Conservation (phyloP, 2,329 filamentous ascomycete genomes). For the Xylariaceae sp. region DNA sequence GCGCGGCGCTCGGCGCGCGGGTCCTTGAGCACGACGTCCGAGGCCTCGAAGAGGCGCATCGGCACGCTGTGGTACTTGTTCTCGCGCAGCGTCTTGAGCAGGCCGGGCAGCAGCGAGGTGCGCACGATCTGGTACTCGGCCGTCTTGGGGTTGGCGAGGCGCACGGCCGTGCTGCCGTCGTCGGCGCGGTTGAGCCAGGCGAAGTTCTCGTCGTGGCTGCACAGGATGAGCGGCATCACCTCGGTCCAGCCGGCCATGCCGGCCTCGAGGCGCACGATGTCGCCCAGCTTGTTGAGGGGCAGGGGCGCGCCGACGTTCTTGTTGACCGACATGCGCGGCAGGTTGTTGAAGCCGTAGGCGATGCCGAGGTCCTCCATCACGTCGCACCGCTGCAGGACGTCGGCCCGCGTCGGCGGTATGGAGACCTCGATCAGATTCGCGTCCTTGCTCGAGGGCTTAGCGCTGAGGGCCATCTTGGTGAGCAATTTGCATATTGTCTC, state of each 20-base stretch:
- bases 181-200: constrained; percentile 77
- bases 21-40: constrained; percentile 84
- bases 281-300: constrained; percentile 86
- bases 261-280: constrained; percentile 82
- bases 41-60: constrained; percentile 73
- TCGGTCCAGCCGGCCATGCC: constrained; percentile 96
- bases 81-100: constrained; percentile 72
- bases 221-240: constrained; percentile 92
- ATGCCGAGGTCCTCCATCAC: constrained; percentile 99
- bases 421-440: constrained; percentile 70
- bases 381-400: constrained; percentile 93
- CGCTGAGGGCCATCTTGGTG: constrained; percentile 81
- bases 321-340: constrained; percentile 79
- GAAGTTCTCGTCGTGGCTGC: constrained; percentile 98
- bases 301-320: constrained; percentile 83
- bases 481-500: constrained; percentile 72
- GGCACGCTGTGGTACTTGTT: constrained; percentile 70
- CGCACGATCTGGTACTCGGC: constrained; percentile 74
- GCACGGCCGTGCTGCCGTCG: constrained; percentile 62
- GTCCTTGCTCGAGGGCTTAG: constrained; percentile 63
- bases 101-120: constrained; percentile 64
- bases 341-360: constrained; percentile 94
- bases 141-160: constrained; percentile 71
- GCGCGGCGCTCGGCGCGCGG: constrained; percentile 71
- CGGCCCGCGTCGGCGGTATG: constrained; percentile 82